Evolutionary conservation across 2,329 filamentous ascomycete genomes (phyloP).

Genomic region (Alternaria burnsii): DNA sequence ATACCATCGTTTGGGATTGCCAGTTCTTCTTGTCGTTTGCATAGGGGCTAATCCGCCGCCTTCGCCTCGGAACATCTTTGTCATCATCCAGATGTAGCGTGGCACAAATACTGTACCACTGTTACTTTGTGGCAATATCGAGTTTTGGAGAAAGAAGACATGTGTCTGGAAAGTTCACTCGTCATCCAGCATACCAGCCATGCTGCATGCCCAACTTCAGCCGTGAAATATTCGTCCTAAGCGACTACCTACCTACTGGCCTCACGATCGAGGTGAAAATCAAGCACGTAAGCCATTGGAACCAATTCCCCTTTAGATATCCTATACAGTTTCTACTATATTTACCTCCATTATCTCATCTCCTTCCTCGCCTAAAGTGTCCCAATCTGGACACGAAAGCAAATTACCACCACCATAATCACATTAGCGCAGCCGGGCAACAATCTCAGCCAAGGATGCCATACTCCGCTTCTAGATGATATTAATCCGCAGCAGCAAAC

Average conservation of each 20-base stretch:
- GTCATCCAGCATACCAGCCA: background rate
- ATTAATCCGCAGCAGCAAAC: background rate
- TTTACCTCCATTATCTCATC: background rate
- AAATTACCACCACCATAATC: background rate
- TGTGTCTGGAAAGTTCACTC: background rate
- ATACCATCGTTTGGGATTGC: background rate
- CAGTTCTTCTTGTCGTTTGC: background rate
- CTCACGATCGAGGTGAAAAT: background rate
- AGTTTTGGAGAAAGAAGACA: background rate
- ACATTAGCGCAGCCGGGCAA: background rate
- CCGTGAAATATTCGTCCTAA: background rate
- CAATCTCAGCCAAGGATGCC: background rate
- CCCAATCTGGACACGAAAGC: background rate
- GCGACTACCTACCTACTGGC: background rate
- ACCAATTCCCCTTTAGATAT: background rate
- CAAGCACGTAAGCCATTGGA: background rate
- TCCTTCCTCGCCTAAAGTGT: background rate
- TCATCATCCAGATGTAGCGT: background rate
- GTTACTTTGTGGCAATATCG: background rate
- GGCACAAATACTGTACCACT: background rate
- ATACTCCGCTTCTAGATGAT: background rate
- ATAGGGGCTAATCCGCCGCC: background rate
- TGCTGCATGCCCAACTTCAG: background rate
- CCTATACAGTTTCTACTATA: background rate
- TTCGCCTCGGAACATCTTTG: background rate